Evolutionary conservation across 768 basidiomycete genomes (phyloP).

Genomic region (Pulveroboletus sp.): DNA sequence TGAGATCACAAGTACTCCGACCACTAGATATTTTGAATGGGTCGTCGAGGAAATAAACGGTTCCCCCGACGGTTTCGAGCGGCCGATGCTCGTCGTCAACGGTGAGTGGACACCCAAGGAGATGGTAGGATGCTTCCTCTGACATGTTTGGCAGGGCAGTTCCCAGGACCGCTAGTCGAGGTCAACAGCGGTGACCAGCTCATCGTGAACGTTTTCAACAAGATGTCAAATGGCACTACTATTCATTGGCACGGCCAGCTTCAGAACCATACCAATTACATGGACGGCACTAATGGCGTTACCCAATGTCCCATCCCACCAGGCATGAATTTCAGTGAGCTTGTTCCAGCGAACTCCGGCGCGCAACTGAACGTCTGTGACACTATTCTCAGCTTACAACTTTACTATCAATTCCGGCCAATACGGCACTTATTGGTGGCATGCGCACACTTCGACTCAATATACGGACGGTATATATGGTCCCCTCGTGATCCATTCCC

Average conservation of each 20-base stretch:
- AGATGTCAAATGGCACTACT: conserved; percentile 28
- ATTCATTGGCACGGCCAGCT: conserved; percentile 36
- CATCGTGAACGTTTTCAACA: conserved; percentile 33
- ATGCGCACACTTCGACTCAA: conserved; percentile 35
- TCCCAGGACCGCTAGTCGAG: conserved; percentile 32
- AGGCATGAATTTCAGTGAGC: conserved; percentile 37
- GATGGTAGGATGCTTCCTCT: background rate
- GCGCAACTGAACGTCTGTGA: background rate
- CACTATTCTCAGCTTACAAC: conserved; percentile 24
- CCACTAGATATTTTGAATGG: conserved; percentile 42
- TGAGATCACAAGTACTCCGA: conserved; percentile 25
- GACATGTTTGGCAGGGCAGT: conserved; percentile 24
- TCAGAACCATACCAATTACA: conserved; percentile 44
- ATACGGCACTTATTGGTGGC: conserved; percentile 48
- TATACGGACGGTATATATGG: conserved; percentile 51
- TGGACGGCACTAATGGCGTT: conserved; percentile 44
- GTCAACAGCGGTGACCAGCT: conserved; percentile 34
- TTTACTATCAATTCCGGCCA: conserved; percentile 40
- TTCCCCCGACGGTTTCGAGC: conserved; percentile 39
- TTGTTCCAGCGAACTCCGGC: background rate
- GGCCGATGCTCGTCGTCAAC: conserved; percentile 45
- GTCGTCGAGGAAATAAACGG: conserved; percentile 35
- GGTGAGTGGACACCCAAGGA: conserved; percentile 21
- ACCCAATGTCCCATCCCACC: conserved; percentile 54
- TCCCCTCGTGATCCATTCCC: conserved; percentile 43